Conservation (phyloP, 805 yeast genomes). For the Saturnispora serradocipensis region DNA sequence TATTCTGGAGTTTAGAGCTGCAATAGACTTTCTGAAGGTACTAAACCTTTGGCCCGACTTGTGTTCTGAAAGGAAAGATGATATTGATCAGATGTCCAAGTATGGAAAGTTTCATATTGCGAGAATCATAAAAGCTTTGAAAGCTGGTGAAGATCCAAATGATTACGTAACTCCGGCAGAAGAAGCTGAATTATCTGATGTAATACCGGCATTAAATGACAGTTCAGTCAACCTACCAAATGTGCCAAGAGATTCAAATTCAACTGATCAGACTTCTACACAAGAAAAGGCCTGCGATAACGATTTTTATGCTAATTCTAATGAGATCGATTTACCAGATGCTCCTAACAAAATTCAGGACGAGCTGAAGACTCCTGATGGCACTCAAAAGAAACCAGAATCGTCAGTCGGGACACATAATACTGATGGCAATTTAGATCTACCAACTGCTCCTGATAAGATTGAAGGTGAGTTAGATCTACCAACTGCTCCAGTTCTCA, state of each 20-base stretch:
- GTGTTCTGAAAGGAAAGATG: slow-evolving; percentile 15
- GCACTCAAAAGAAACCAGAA: neutral
- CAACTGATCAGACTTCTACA: no score
- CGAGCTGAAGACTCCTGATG: slow-evolving; percentile 22
- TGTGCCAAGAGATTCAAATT: slow-evolving; percentile 8
- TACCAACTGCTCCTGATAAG: slow-evolving; percentile 15
- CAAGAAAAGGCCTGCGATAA: no score
- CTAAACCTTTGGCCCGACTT: slow-evolving; percentile 34
- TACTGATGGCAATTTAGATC: no score
- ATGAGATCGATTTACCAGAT: slow-evolving; percentile 5
- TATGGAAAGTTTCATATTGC: slow-evolving; percentile 58
- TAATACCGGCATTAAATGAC: slow-evolving; percentile 3
- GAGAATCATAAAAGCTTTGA: slow-evolving; percentile 42
- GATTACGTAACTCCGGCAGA: slow-evolving; percentile 37
- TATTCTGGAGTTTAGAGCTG: slow-evolving; percentile 43
- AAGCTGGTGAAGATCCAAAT: slow-evolving; percentile 49
- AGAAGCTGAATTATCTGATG: slow-evolving; percentile 16
- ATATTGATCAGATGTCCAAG: slow-evolving; percentile 34
- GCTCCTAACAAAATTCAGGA: slow-evolving; percentile 19
- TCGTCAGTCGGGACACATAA: no score
- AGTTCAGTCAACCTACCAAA: slow-evolving; percentile 8
- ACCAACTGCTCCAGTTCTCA: slow-evolving; percentile 24
- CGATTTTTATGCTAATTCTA: neutral
- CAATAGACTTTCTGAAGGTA: slow-evolving; percentile 44
- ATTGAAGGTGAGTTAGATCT: slow-evolving; percentile 20